phyloP scores from a whole-genome alignment of 1,139 yeast species.

The Blastobotrys apis region DNA sequence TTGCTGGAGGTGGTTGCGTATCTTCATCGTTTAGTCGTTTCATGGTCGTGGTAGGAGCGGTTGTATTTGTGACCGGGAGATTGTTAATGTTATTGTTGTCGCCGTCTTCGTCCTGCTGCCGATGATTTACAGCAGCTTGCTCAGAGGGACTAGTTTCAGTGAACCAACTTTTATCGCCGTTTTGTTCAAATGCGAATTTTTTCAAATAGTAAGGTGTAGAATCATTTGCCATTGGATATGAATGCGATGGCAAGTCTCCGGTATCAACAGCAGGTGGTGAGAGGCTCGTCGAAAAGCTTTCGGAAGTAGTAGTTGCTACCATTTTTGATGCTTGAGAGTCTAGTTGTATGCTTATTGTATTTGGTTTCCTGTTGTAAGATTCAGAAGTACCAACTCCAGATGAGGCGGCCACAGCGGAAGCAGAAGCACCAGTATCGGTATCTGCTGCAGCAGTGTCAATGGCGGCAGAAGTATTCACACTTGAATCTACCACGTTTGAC shows the following conservation, averaged over 20 bases:
- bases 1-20: slow-evolving; percentile 1
- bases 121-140: too few relatives aligned
- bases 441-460: too few relatives aligned
- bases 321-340: slow-evolving; percentile 2
- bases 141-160: too few relatives aligned
- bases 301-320: not conserved
- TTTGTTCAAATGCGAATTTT: slow-evolving; percentile 26
- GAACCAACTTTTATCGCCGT: slow-evolving; percentile 4
- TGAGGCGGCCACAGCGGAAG: too few relatives aligned
- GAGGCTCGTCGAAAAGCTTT: slow-evolving; percentile 2
- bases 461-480: too few relatives aligned
- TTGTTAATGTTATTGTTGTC: not conserved
- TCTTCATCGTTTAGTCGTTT: not conserved
- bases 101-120: not conserved
- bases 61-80: not conserved
- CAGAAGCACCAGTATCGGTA: too few relatives aligned
- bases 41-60: not conserved
- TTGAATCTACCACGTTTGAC: not conserved
- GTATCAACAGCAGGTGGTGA: not conserved
- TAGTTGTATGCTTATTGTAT: too few relatives aligned
- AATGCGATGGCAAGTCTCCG: not conserved
- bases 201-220: slow-evolving; percentile 33
- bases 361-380: too few relatives aligned
- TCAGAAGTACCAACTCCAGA: too few relatives aligned
- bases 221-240: slow-evolving; percentile 31